A percentile compares a stretch with the other conserved stretches of the same genome.
These are phyloP conservation scores for Vigna radiata DNA, from an alignment of 306 rosid species.

Conservation along the genomic window DNA sequence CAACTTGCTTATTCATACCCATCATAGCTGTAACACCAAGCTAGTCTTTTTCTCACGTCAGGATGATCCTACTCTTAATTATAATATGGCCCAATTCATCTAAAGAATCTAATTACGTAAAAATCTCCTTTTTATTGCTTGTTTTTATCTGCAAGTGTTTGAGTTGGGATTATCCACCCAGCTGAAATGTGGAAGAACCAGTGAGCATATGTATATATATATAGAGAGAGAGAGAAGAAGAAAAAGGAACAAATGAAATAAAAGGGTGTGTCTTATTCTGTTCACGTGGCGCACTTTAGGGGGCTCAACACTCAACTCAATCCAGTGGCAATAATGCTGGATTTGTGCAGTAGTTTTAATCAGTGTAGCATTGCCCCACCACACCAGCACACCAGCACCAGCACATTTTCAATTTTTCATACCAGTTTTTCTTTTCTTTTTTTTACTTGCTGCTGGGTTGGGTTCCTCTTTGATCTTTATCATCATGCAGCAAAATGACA, in stretches of 20 bases:
- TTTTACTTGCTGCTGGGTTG: not conserved
- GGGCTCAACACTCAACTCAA: constrained; percentile 19
- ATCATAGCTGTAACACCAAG: not conserved
- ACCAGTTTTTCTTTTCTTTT: not conserved
- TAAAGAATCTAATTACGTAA: not conserved
- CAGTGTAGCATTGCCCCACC: constrained; percentile 36
- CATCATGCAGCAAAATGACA: constrained; percentile 42
- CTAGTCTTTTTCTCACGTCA: constrained; percentile 18
- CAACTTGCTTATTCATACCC: not conserved
- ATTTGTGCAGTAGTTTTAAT: constrained; percentile 33
- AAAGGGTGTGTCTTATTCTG: constrained; percentile 44
- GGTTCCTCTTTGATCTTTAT: not conserved
- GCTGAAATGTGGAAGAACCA: not conserved
- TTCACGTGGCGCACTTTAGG: constrained; percentile 48
- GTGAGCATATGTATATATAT: not conserved
- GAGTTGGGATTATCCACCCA: constrained; percentile 42
- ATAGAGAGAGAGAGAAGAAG: no score
- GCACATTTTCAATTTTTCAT: not conserved
- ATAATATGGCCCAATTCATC: not conserved
- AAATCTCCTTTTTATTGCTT: not conserved
- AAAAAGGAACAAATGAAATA: constrained; percentile 24
- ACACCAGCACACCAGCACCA: constrained; percentile 19
- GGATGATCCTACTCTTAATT: not conserved
- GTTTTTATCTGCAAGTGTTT: not conserved
- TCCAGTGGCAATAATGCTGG: constrained; percentile 42